These are phyloP conservation scores for Lachnellula arida DNA, from an alignment of 2,329 filamentous ascomycete species.

Conservation along the genomic window DNA sequence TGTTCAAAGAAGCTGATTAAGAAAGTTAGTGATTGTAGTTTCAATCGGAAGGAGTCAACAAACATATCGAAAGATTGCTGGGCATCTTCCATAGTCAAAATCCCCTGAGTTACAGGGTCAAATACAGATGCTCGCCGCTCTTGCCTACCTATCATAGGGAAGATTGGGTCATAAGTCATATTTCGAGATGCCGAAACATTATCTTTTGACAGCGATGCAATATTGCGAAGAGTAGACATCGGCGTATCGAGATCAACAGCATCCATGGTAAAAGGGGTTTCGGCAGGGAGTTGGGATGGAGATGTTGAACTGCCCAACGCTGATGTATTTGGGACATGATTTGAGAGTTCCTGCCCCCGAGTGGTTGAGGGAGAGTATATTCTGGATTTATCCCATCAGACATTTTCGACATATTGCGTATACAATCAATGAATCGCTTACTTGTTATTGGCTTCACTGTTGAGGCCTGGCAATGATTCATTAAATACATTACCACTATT, in stretches of 20 bases:
- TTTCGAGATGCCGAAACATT: neutral
- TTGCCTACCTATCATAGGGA: neutral
- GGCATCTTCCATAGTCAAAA: slow-evolving; percentile 5
- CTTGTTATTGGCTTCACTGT: slow-evolving; percentile 2
- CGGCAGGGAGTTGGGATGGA: neutral
- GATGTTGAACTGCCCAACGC: neutral
- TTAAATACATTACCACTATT: neutral
- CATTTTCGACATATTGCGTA: too few species aligned
- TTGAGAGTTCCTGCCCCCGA: neutral
- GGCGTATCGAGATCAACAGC: slow-evolving; percentile 19
- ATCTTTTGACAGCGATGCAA: slow-evolving; percentile 13
- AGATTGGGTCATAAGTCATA: neutral
- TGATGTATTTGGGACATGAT: neutral
- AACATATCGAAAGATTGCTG: slow-evolving; percentile 5
- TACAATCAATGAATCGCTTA: too few species aligned
- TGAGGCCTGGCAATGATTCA: neutral
- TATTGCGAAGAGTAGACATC: slow-evolving; percentile 22
- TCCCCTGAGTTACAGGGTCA: slow-evolving; percentile 7
- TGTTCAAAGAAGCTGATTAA: slow-evolving; percentile 19
- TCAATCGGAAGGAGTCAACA: neutral
- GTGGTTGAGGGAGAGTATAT: slow-evolving; percentile 1
- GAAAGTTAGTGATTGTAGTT: neutral
- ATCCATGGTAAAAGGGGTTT: slow-evolving; percentile 15
- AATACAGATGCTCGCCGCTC: neutral
- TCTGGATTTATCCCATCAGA: neutral